Evolutionary conservation across 345 rosid genomes (phyloP).

Genomic region (Populus tremula): DNA sequence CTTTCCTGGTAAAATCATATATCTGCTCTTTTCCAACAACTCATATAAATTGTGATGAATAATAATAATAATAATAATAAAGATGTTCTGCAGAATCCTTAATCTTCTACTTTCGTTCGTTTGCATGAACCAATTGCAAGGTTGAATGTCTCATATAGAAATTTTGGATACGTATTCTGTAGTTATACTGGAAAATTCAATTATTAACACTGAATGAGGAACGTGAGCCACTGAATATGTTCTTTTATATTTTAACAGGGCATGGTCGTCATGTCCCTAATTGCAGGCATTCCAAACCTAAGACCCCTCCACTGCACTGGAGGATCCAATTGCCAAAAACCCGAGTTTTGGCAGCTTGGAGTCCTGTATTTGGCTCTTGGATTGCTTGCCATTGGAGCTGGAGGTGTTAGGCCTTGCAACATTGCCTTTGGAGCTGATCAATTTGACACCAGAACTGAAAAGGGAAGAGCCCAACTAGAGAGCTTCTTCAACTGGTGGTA

Average conservation of each 20-base stretch:
- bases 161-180: background rate
- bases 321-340: conserved; percentile 28
- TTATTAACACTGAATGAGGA: background rate
- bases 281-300: conserved; percentile 40
- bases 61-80: background rate
- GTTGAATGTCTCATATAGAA: background rate
- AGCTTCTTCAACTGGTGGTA: conserved; percentile 89
- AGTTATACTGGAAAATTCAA: background rate
- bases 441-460: conserved; percentile 48
- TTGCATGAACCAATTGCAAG: background rate
- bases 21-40: background rate
- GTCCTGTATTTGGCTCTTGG: conserved; percentile 45
- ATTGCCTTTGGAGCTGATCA: conserved; percentile 86
- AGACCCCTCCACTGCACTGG: conserved; percentile 46
- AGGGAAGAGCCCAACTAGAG: conserved; percentile 51
- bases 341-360: conserved; percentile 47
- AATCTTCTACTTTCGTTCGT: background rate
- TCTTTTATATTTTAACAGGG: conserved; percentile 36
- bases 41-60: background rate
- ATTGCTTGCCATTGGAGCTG: conserved; percentile 60
- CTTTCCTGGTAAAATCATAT: conserved; percentile 43
- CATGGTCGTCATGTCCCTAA: conserved; percentile 54
- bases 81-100: background rate
- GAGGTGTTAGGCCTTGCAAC: conserved; percentile 71
- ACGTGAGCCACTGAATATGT: background rate